These are phyloP conservation scores for Leptographium wingfieldii DNA, from an alignment of 2,329 filamentous ascomycete genomes.

Conservation along the genomic window DNA sequence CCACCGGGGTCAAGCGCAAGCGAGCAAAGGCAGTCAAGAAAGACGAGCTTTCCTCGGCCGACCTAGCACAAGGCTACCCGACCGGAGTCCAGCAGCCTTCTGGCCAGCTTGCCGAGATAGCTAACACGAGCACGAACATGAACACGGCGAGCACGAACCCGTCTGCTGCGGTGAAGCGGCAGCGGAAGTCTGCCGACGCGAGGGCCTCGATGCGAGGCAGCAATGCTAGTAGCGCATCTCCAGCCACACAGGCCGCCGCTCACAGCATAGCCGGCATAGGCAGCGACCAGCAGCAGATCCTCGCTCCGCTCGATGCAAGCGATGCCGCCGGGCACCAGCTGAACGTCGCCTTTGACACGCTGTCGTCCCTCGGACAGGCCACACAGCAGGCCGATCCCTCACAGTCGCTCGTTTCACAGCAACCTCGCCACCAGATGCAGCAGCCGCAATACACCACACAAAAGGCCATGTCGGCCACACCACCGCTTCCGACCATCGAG, in stretches of 20 bases:
- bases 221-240: slow-evolving; percentile 6
- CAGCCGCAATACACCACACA: slow-evolving; percentile 8
- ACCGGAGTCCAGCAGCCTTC: background rate
- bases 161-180: slow-evolving; percentile 23
- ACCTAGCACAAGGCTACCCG: background rate
- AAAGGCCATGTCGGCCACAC: slow-evolving; percentile 8
- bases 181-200: slow-evolving; percentile 23
- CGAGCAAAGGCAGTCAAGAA: slow-evolving; percentile 13
- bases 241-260: slow-evolving; percentile 1
- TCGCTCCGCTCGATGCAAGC: slow-evolving; percentile 6
- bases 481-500: slow-evolving; percentile 5
- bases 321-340: slow-evolving; percentile 2
- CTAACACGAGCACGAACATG: background rate
- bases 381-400: slow-evolving; percentile 10
- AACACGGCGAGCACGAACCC: slow-evolving; percentile 6
- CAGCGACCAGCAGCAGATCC: slow-evolving; percentile 1
- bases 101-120: slow-evolving; percentile 9
- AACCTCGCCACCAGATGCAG: background rate
- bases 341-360: slow-evolving; percentile 5
- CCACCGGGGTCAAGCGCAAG: slow-evolving; percentile 19
- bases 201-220: slow-evolving; percentile 12
- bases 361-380: slow-evolving; percentile 10
- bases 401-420: slow-evolving; percentile 7
- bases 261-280: background rate
- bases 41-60: background rate